Base-by-base conservation (phyloP, 176 grass and related monocot genomes). In the Aegilops speltoides region DNA sequence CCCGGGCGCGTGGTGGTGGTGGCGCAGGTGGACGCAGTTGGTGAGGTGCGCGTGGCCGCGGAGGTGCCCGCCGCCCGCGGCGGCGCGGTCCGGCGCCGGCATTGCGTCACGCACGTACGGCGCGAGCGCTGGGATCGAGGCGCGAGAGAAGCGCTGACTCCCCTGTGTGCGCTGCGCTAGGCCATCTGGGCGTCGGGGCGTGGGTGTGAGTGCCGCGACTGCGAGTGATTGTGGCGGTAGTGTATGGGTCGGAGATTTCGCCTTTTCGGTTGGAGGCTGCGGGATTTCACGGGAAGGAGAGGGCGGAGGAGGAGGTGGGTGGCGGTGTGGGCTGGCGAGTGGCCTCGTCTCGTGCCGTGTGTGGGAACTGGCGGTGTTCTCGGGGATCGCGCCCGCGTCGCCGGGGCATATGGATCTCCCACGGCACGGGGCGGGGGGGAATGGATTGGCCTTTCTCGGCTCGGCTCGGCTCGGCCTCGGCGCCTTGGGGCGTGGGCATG, bases 1-100 rank as follows among this genome's bases (percentile, higher is more conserved):
- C 48, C 48, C 50, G n/a, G n/a, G n/a, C n/a, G n/a, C n/a, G n/a
- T n/a, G n/a, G n/a, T n/a, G n/a, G 16, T 89, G 90, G 90, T 96
- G 93, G 57, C 88, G 91, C 59, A 94, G 71, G 81, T 98, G 96
- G 80, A 96, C 88, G 90, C 90, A 96, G 86, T 96, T 96, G 79
- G 92, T 88, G 52, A 98, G 90, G 84, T 96, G 96, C 60, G 91
- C 88, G 72, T 98, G 96, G 84, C 83, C 87, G 56, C 89, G 86
- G 64, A 78, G 82, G 78, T 95, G 96, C 11, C 88, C 87, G 25
- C 73, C 85, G 11, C 67, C 90, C 16, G 37, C 64, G 16, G 7
- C 38, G 2, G 84, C 76, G 84, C 83, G 79, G 67, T 88, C 94
- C 16, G 87, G 81, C 40, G 79, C 82, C 19, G 87, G 86, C 89